These are phyloP conservation scores for Phaeosphaeria sp. DNA, from an alignment of 2,329 filamentous ascomycete genomes.

Conservation along the genomic window DNA sequence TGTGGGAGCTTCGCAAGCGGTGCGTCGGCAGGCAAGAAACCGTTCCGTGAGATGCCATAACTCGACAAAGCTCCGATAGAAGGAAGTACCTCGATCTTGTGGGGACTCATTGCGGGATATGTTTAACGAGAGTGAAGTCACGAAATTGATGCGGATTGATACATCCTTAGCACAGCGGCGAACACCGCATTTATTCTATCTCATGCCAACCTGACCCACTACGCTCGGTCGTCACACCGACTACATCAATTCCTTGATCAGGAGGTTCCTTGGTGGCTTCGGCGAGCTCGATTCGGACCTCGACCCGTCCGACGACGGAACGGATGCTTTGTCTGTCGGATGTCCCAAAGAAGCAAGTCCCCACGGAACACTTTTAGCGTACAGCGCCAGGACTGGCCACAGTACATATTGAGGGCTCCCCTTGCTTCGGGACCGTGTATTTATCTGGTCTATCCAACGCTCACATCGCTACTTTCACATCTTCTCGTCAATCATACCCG, in stretches of 20 bases:
- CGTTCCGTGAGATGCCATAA: conserved; percentile 79
- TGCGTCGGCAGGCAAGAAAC: conserved; percentile 78
- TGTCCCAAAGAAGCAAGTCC: neutral
- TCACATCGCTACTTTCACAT: neutral
- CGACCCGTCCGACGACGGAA: neutral
- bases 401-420: neutral
- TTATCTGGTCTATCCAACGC: neutral
- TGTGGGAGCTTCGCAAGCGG: conserved; percentile 78
- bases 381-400: neutral
- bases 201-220: neutral
- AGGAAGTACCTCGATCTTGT: conserved; percentile 31
- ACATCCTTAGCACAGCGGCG: conserved; percentile 13
- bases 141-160: conserved; percentile 3
- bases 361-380: neutral
- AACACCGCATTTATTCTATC: conserved; percentile 25
- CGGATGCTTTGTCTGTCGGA: neutral
- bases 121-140: conserved; percentile 1
- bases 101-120: conserved; percentile 34
- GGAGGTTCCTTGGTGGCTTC: neutral
- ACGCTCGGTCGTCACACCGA: neutral
- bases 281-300: neutral
- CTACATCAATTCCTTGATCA: neutral
- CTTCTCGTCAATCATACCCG: neutral
- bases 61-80: conserved; percentile 61
- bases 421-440: neutral